Evolutionary conservation across 768 basidiomycete genomes (phyloP).

Genomic region (Mycena venus): DNA sequence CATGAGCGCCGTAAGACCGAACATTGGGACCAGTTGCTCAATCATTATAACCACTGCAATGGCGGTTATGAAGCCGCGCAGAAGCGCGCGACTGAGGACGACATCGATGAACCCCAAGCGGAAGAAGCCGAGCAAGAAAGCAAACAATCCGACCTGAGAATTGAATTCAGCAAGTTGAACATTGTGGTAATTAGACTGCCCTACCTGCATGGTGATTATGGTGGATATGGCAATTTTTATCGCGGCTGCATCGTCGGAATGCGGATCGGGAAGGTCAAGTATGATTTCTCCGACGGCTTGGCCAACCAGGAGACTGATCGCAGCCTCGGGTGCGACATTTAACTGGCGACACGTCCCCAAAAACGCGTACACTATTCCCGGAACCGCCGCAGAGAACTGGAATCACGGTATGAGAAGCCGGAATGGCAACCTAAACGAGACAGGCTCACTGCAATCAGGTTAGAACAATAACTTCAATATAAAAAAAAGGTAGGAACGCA

Average conservation of each 20-base stretch:
- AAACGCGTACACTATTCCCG: slow-evolving; percentile 90
- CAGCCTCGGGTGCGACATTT: slow-evolving; percentile 91
- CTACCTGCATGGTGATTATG: slow-evolving; percentile 86
- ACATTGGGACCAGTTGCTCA: slow-evolving; percentile 91
- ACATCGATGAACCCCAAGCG: slow-evolving; percentile 95
- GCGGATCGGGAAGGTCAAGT: slow-evolving; percentile 58
- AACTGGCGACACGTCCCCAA: slow-evolving; percentile 88
- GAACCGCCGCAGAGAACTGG: slow-evolving; percentile 88
- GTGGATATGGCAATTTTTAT: slow-evolving; percentile 80
- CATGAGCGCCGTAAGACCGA: slow-evolving; percentile 77
- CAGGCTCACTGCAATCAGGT: too few species aligned
- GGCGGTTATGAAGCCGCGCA: slow-evolving; percentile 90
- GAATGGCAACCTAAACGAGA: not conserved
- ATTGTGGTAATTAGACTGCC: slow-evolving; percentile 18
- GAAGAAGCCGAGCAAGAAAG: slow-evolving; percentile 88
- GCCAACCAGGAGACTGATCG: slow-evolving; percentile 88
- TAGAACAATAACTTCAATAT: too few species aligned
- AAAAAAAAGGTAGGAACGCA: too few species aligned
- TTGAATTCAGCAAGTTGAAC: not conserved
- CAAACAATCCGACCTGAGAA: slow-evolving; percentile 84
- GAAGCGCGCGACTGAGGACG: slow-evolving; percentile 88
- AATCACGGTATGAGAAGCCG: not conserved
- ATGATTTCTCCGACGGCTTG: slow-evolving; percentile 85
- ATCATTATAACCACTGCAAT: slow-evolving; percentile 89
- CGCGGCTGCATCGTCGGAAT: slow-evolving; percentile 58